These are phyloP conservation scores for Wickerhamiella australiensis DNA, from an alignment of 805 yeast species.

Conservation along the genomic window DNA sequence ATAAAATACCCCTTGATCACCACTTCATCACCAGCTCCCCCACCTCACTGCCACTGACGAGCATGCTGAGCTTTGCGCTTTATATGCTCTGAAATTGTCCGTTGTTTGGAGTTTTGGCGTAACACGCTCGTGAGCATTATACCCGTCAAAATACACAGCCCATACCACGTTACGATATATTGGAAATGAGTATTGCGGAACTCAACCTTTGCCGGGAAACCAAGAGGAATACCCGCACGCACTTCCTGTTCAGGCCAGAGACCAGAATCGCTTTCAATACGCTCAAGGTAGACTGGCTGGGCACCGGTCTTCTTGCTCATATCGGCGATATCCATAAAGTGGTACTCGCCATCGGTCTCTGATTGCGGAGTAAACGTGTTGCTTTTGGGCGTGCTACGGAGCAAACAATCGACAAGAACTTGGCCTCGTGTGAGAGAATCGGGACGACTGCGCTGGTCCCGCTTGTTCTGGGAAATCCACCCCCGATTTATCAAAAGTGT, in stretches of 20 bases:
- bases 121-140: conserved; percentile 48
- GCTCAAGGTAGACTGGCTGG: conserved; percentile 66
- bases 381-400: conserved; percentile 54
- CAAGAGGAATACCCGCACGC: conserved; percentile 82
- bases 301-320: conserved; percentile 62
- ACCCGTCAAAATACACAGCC: conserved; percentile 61
- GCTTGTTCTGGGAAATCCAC: conserved; percentile 60
- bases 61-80: conserved; percentile 24
- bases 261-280: conserved; percentile 42
- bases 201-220: conserved; percentile 66
- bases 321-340: conserved; percentile 66
- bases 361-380: conserved; percentile 61
- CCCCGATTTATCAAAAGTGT: conserved; percentile 82
- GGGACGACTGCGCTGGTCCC: conserved; percentile 47
- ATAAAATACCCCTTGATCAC: too few relatives aligned
- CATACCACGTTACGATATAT: conserved; percentile 91
- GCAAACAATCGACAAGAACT: conserved; percentile 59
- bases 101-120: conserved; percentile 29
- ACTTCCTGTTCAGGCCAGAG: conserved; percentile 41
- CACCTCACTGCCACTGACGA: conserved; percentile 20
- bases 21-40: neutral
- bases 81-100: conserved; percentile 15
- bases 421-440: conserved; percentile 61
- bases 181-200: conserved; percentile 83
- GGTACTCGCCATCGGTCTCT: conserved; percentile 57